phyloP scores from a whole-genome alignment of 208 protist genomes.

The Leishmania martiniquensis region DNA sequence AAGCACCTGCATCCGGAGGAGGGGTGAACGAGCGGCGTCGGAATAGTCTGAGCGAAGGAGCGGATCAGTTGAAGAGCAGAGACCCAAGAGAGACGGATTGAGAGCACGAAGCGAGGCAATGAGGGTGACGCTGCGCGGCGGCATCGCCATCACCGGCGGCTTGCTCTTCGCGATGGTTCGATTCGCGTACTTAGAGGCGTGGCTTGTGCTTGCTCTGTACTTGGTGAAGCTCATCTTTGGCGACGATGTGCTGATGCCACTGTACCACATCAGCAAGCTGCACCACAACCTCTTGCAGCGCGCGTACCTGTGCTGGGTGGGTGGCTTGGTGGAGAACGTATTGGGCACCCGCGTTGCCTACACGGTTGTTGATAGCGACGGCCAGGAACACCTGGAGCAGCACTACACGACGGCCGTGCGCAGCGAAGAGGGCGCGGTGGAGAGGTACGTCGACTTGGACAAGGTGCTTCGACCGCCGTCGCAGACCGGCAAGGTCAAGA shows the following conservation, averaged over 20 bases:
- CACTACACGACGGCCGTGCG: slow-evolving; percentile 11
- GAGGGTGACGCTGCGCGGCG: slow-evolving; percentile 42
- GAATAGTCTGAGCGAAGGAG: too few relatives aligned
- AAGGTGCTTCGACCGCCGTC: slow-evolving; percentile 43
- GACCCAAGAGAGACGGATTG: neutral
- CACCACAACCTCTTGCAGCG: slow-evolving; percentile 42
- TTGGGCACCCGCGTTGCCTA: slow-evolving; percentile 62
- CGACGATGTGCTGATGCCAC: neutral
- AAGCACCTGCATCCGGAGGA: too few relatives aligned
- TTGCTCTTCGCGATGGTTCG: slow-evolving; percentile 17
- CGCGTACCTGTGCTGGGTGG: slow-evolving; percentile 52
- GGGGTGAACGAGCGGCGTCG: too few relatives aligned
- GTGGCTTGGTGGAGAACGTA: slow-evolving; percentile 50
- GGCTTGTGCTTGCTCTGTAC: slow-evolving; percentile 26
- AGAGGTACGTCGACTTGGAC: slow-evolving; percentile 23
- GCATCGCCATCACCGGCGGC: slow-evolving; percentile 26
- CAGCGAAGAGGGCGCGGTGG: slow-evolving; percentile 10
- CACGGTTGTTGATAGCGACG: slow-evolving; percentile 61
- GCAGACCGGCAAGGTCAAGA: slow-evolving; percentile 65
- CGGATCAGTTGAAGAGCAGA: neutral
- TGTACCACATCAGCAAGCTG: slow-evolving; percentile 32
- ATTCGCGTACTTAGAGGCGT: slow-evolving; percentile 32
- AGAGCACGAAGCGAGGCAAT: neutral
- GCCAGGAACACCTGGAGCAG: slow-evolving; percentile 43
- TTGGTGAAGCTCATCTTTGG: slow-evolving; percentile 42